Evolutionary conservation across 148 eudicot genomes (phyloP).

Genomic region (Rhododendron molle): DNA sequence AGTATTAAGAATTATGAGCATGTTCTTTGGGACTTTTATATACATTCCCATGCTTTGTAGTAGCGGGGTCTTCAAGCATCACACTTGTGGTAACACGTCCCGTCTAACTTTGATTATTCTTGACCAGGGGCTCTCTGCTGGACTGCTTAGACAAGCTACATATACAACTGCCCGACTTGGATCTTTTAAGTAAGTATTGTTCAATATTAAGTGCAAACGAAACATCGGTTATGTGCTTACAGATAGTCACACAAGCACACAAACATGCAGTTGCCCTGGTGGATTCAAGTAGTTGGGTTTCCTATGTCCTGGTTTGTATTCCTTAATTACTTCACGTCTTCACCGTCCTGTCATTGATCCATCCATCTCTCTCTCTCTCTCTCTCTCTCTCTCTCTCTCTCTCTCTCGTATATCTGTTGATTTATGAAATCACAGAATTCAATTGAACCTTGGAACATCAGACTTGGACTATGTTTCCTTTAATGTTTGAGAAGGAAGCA

Average conservation of each 20-base stretch:
- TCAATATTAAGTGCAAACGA: background rate
- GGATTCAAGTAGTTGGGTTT: background rate
- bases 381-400: background rate
- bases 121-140: conserved; percentile 79
- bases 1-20: background rate
- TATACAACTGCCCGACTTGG: conserved; percentile 96
- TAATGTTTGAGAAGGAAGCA: background rate
- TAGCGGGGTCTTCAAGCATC: background rate
- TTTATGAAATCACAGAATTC: background rate
- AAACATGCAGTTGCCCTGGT: background rate
- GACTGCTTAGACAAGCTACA: conserved; percentile 93
- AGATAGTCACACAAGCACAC: background rate
- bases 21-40: background rate
- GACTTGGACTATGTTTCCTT: background rate
- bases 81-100: background rate
- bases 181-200: conserved; percentile 56
- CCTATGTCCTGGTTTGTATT: background rate
- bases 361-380: background rate
- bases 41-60: background rate
- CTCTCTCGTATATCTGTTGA: background rate
- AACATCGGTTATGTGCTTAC: background rate
- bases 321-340: background rate
- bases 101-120: conserved; percentile 4
- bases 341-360: background rate
- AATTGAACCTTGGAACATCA: background rate